Evolutionary conservation across 2,329 filamentous ascomycete species (phyloP).

Genomic region (Penicillium sp.): DNA sequence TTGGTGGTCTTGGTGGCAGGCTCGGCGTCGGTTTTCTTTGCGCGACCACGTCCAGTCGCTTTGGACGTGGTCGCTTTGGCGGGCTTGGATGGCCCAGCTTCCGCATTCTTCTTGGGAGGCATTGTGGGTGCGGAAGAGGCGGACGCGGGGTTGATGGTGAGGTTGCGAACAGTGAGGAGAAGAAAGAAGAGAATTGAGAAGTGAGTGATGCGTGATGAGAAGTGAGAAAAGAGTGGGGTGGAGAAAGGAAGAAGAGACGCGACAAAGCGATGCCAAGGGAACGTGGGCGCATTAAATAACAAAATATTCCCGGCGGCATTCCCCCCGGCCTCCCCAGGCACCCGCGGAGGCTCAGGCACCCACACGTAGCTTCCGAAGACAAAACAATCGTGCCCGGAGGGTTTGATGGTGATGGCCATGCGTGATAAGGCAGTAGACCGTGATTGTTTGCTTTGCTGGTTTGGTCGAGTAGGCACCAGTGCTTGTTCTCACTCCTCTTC

Average conservation of each 20-base stretch:
- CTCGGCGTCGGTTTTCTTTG: constrained; percentile 14
- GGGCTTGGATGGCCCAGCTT: constrained; percentile 14
- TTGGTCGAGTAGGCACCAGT: background rate
- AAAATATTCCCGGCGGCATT: constrained; percentile 8
- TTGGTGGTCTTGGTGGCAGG: constrained; percentile 15
- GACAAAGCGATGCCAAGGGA: constrained; percentile 7
- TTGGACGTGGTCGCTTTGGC: constrained; percentile 14
- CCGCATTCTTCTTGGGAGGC: constrained; percentile 26
- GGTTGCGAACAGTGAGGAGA: background rate
- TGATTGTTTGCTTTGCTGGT: background rate
- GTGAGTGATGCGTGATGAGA: background rate
- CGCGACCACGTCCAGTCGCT: constrained; percentile 7
- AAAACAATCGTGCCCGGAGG: background rate
- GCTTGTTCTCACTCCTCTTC: background rate
- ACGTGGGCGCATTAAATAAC: constrained; percentile 16
- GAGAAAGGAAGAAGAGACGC: constrained; percentile 4
- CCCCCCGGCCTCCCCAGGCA: constrained; percentile 4
- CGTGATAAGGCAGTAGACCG: background rate
- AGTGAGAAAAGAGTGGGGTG: background rate
- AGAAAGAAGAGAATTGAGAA: background rate
- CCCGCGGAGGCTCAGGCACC: no score
- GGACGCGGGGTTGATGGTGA: background rate
- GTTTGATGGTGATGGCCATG: background rate
- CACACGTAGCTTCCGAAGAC: background rate
- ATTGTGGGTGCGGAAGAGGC: constrained; percentile 9